Evolutionary conservation across 495 filamentous ascomycete species (phyloP), one percentile per base, ranked within the genome.

Genomic region (Penicillium psychrofluorescens): DNA sequence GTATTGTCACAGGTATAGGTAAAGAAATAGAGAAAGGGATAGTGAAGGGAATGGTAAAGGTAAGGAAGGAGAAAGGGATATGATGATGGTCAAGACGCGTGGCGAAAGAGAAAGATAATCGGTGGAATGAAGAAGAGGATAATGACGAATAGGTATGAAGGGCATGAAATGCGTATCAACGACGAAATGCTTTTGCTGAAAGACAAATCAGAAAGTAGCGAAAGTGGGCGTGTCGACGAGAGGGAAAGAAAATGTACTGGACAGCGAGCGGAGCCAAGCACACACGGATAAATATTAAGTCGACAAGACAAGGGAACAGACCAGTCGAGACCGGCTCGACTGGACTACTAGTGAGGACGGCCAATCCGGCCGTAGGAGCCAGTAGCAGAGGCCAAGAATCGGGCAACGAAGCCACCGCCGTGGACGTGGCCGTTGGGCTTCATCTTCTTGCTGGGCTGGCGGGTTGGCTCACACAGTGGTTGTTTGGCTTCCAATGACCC

Each of bases 361-460:
- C 51, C 44, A 15, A 63, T 64, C 12, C 68, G 67, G 30, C 58
- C 54, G 41, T 72, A 72, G 8, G 66, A 66, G 4, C 67, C 60
- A 10, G 69, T 62, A 0, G 67, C 69, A 0, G 69, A 70, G 2
- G 67, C 69, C 15, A 73, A 43, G 48, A 73, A 70, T 1, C 69
- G 54, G 11, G 69, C 67, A n/a, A 73, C 64, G 29, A 72, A 56
- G 9, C 69, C 67, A 15, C 54, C 50, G 34, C 61, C 44, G 28
- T 57, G 48, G 1, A 52, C 16, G 41, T 64, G 55, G 35, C 47
- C 45, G 35, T 46, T 36, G 38, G 61, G 49, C 46, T 64, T 67
- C 51, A 69, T 55, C 54, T 71, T 73, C 64, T 73, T 73, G 54
- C 52, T 60, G 0, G 67, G 56, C 43, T 70, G 67, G 15, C 59